Evolutionary conservation across 345 rosid genomes (phyloP).

Genomic region (Euphorbia peplus): DNA sequence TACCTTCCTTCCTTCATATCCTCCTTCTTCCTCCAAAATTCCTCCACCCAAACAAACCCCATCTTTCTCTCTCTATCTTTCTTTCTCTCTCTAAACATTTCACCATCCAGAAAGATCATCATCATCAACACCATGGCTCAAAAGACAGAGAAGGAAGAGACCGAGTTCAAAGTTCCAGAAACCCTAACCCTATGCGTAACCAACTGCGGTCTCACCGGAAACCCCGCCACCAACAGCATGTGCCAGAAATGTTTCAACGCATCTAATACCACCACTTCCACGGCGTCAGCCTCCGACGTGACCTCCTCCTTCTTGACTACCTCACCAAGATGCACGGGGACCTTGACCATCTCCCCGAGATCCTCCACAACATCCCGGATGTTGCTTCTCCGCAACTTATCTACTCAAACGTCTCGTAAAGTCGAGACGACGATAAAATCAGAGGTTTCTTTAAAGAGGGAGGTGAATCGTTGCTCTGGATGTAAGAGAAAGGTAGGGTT

Average conservation of each 20-base stretch:
- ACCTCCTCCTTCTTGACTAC: conserved; percentile 36
- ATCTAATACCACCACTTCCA: conserved; percentile 30
- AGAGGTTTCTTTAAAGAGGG: conserved; percentile 32
- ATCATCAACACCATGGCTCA: conserved; percentile 64
- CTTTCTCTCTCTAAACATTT: too few species aligned
- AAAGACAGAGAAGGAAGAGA: conserved; percentile 88
- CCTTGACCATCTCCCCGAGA: conserved; percentile 50
- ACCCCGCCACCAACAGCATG: conserved; percentile 92
- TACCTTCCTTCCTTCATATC: conserved; percentile 23
- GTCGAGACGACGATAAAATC: conserved; percentile 16
- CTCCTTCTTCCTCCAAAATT: background rate
- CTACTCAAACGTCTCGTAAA: background rate
- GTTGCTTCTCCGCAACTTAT: conserved; percentile 19
- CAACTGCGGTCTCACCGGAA: conserved; percentile 82
- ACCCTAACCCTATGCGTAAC: conserved; percentile 62
- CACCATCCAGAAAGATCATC: background rate
- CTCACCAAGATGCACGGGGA: conserved; percentile 48
- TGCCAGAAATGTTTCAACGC: conserved; percentile 95
- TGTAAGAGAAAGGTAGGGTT: conserved; percentile 82
- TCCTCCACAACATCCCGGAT: conserved; percentile 38
- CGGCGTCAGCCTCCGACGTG: background rate
- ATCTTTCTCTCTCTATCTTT: background rate
- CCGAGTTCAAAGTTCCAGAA: conserved; percentile 91
- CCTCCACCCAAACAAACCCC: background rate
- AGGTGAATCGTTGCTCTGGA: conserved; percentile 84